Percentiles rank a stretch among this genome's conserved stretches.
These are phyloP conservation scores for Achlya hypogyna DNA, from an alignment of 352 stramenopile species.

Conservation along the genomic window DNA sequence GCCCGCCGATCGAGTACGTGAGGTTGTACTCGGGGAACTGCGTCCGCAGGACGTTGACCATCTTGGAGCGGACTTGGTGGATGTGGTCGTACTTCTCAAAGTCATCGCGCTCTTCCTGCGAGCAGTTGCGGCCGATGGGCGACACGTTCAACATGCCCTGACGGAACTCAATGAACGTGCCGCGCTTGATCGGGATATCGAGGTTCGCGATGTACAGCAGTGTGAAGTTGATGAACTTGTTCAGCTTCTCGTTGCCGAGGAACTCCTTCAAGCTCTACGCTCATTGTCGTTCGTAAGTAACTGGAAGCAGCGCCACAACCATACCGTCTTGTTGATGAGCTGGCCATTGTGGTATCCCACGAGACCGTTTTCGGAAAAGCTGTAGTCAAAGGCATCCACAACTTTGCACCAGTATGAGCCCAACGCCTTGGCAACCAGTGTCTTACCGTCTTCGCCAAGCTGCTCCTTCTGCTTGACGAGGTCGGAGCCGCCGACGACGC, in stretches of 20 bases:
- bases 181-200: constrained; percentile 97
- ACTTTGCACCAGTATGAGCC: constrained; percentile 38
- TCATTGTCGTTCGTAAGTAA: constrained; percentile 16
- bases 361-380: constrained; percentile 98
- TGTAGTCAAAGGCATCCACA: constrained; percentile 95
- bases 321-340: constrained; percentile 82
- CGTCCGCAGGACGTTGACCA: constrained; percentile 92
- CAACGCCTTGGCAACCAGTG: constrained; percentile 5
- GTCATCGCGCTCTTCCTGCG: constrained; percentile 94
- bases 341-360: constrained; percentile 95
- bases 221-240: constrained; percentile 95
- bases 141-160: constrained; percentile 99
- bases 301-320: background rate
- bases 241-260: constrained; percentile 96
- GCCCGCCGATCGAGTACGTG: constrained; percentile 97
- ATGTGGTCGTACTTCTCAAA: constrained; percentile 97
- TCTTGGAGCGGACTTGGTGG: constrained; percentile 89
- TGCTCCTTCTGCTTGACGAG: constrained; percentile 99
- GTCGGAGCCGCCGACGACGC: constrained; percentile 97
- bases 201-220: constrained; percentile 91
- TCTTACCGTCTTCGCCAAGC: constrained; percentile 86
- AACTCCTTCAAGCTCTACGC: constrained; percentile 88
- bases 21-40: constrained; percentile 94
- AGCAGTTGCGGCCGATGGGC: constrained; percentile 97
- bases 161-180: constrained; percentile 99